Base-by-base conservation (phyloP, 306 rosid genomes). In the Cajanus cajan region DNA sequence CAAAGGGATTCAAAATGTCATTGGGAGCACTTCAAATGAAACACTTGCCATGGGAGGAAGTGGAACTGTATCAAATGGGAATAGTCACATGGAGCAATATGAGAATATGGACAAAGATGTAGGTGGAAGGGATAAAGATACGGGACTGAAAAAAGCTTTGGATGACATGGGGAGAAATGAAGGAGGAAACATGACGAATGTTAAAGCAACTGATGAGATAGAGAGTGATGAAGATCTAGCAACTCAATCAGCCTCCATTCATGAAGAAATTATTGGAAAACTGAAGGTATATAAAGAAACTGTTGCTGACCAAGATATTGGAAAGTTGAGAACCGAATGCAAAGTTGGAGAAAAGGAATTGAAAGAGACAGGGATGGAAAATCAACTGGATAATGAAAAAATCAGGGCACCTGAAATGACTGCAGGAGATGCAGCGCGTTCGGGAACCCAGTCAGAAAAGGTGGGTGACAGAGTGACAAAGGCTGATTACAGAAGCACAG, bases 401-500 rank as follows among this genome's bases (percentile, higher is more conserved):
- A 14, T 11, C 21, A 7, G 68, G 15, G 21, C 22, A 3, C 68
- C 68, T 6, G 22, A 61, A 61, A 31, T 33, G 68, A 7, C 22
- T 31, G 41, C 44, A 36, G 75, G 77, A 73, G 86, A 79, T 31
- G n/a, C 70, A 7, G 78, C 79, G 70, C 76, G 54, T 66, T 25
- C 25, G 44, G 59, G 68, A 44, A 36, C 40, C 48, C 73, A 19
- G 13, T 73, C 80, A 71, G 77, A 78, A 74, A 81, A 71, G 80
- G 87, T 82, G 18, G 80, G 79, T 79, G 84, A 78, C 84, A 25
- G 10, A 13, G 40, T 59, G 21, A 28, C 36, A 14, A 59, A 41
- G 62, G 77, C 61, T 83, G 86, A 78, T 40, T 77, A 72, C 71
- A 78, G 77, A 82, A 76, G 76, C 80, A 16, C 71, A 6, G 87